These are phyloP conservation scores for Phytophthora palmivora DNA, from an alignment of 352 stramenopile genomes.

Conservation along the genomic window DNA sequence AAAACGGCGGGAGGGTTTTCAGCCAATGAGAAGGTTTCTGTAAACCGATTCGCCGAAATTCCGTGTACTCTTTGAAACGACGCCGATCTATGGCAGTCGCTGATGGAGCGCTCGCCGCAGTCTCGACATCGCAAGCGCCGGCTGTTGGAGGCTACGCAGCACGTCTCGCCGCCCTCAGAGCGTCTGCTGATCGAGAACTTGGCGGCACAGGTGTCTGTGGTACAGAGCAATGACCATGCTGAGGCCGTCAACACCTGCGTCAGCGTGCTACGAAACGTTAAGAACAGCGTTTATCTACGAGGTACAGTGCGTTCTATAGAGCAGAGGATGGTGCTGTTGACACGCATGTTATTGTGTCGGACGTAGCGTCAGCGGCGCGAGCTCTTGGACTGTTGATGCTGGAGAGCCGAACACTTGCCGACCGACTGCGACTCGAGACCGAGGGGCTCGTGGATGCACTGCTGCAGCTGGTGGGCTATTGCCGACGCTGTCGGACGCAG, in stretches of 20 bases:
- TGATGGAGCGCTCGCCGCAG: slow-evolving; percentile 57
- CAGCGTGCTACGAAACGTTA: slow-evolving; percentile 60
- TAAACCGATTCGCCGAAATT: not conserved
- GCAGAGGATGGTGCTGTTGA: not conserved
- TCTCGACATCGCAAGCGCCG: slow-evolving; percentile 65
- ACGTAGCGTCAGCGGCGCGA: slow-evolving; percentile 62
- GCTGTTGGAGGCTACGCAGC: slow-evolving; percentile 60
- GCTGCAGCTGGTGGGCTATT: slow-evolving; percentile 75
- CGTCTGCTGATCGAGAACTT: slow-evolving; percentile 39
- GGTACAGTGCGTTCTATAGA: slow-evolving; percentile 18
- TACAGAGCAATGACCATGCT: slow-evolving; percentile 5
- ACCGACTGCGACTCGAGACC: slow-evolving; percentile 61
- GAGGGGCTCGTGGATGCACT: slow-evolving; percentile 78
- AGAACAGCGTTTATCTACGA: slow-evolving; percentile 74
- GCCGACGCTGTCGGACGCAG: slow-evolving; percentile 49
- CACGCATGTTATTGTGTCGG: not conserved
- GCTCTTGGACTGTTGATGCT: slow-evolving; percentile 72
- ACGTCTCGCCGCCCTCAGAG: slow-evolving; percentile 49
- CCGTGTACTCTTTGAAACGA: not conserved
- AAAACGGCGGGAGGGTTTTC: slow-evolving; percentile 12
- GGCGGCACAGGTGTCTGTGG: slow-evolving; percentile 29
- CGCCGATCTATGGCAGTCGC: not conserved
- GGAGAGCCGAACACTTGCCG: slow-evolving; percentile 39
- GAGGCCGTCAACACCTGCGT: slow-evolving; percentile 41
- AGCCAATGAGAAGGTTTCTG: not conserved